Percentiles rank a stretch among this genome's conserved stretches.
These are phyloP conservation scores for Paramarasmius palmivorus DNA, from an alignment of 1,284 basidiomycete species.

Conservation along the genomic window DNA sequence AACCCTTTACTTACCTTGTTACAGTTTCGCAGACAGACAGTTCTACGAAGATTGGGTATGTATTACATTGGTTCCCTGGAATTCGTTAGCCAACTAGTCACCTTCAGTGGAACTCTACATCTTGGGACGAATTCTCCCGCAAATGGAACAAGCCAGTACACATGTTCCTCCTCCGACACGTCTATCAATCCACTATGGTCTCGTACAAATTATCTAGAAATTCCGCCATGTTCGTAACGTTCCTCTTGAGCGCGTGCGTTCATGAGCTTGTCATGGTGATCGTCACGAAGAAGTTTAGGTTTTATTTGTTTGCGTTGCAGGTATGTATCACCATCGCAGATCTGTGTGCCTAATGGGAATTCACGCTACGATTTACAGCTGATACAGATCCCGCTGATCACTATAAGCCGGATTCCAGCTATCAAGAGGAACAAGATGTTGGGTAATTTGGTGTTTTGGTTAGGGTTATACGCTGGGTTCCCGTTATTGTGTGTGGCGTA, in stretches of 20 bases:
- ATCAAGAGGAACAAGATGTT: constrained; percentile 81
- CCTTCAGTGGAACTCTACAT: constrained; percentile 88
- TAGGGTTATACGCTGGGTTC: constrained; percentile 89
- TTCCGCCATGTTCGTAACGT: constrained; percentile 89
- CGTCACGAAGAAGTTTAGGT: constrained; percentile 85
- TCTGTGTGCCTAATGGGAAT: background rate
- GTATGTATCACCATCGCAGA: constrained; percentile 16
- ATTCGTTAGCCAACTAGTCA: constrained; percentile 1
- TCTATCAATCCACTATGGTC: constrained; percentile 87
- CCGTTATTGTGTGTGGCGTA: constrained; percentile 90
- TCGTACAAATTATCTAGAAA: constrained; percentile 75
- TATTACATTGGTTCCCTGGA: constrained; percentile 44
- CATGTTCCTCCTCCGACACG: constrained; percentile 91
- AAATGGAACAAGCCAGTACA: constrained; percentile 97
- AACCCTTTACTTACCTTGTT: constrained; percentile 5
- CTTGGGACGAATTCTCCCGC: constrained; percentile 95
- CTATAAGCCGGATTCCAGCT: constrained; percentile 72
- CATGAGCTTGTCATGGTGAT: constrained; percentile 98
- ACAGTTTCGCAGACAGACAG: constrained; percentile 90
- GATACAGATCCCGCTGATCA: constrained; percentile 90
- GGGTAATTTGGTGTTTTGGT: constrained; percentile 90
- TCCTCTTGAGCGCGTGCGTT: constrained; percentile 83
- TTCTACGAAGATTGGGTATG: constrained; percentile 95
- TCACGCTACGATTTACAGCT: constrained; percentile 51
- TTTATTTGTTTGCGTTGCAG: constrained; percentile 77